Conservation (phyloP, 2,329 filamentous ascomycete species). For the Phoma sp. region DNA sequence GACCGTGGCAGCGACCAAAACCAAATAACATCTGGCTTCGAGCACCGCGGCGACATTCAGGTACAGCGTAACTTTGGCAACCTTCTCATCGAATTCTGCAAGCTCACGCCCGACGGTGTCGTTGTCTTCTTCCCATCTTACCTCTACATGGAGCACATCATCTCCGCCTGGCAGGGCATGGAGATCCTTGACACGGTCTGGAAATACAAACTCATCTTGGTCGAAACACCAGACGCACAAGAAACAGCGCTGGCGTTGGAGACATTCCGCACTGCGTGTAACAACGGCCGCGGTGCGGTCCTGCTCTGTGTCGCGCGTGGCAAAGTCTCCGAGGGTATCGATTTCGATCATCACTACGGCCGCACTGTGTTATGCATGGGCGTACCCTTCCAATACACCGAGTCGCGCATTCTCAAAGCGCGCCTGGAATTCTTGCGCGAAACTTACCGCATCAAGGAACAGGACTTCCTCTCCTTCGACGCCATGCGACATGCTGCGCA, state of each 20-base stretch:
- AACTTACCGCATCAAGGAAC: conserved; percentile 94
- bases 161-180: conserved; percentile 99
- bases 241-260: conserved; percentile 95
- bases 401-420: conserved; percentile 94
- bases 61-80: conserved; percentile 98
- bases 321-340: conserved; percentile 97
- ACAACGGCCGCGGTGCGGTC: conserved; percentile 92
- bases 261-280: conserved; percentile 96
- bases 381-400: conserved; percentile 98
- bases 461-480: conserved; percentile 97
- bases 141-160: conserved; percentile 98
- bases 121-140: conserved; percentile 99
- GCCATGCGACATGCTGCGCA: conserved; percentile 99
- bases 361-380: conserved; percentile 95
- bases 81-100: conserved; percentile 91
- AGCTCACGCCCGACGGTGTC: conserved; percentile 93
- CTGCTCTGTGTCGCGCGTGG: conserved; percentile 94
- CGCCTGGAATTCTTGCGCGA: conserved; percentile 95
- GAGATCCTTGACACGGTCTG: conserved; percentile 96
- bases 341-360: conserved; percentile 99
- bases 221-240: conserved; percentile 96
- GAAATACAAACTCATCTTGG: conserved; percentile 98
- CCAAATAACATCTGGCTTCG: conserved; percentile 89
- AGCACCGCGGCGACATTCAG: conserved; percentile 92
- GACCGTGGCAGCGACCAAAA: conserved; percentile 94